Conservation (phyloP, 1,284 basidiomycete genomes). For the Malassezia equina region DNA sequence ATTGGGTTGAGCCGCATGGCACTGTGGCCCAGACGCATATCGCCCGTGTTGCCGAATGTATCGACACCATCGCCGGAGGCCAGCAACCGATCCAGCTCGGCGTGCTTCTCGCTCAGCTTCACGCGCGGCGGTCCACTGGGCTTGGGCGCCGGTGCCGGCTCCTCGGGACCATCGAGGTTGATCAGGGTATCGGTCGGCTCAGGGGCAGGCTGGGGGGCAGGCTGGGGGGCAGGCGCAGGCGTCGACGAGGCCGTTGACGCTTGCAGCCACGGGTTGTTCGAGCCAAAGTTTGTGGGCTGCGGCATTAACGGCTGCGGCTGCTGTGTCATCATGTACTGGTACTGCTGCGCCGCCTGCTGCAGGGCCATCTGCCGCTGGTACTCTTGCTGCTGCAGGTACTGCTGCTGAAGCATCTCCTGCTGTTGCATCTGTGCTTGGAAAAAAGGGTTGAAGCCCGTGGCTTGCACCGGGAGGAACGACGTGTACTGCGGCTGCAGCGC, state of each 20-base stretch:
- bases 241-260: conserved; percentile 1
- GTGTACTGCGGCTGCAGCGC: conserved; percentile 52
- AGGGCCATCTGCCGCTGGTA: conserved; percentile 48
- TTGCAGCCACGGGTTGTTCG: conserved; percentile 71
- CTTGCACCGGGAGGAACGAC: conserved; percentile 54
- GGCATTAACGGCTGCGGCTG: conserved; percentile 48
- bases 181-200: conserved; percentile 19
- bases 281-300: conserved; percentile 60
- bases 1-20: conserved; percentile 20
- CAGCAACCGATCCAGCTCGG: conserved; percentile 42
- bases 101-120: conserved; percentile 20
- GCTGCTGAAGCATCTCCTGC: conserved; percentile 59
- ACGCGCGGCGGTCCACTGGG: conserved; percentile 17
- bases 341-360: conserved; percentile 48
- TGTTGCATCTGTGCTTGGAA: conserved; percentile 56
- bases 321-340: conserved; percentile 49
- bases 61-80: conserved; percentile 43
- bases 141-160: not conserved
- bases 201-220: not conserved
- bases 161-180: conserved; percentile 7
- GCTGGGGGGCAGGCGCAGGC: conserved; percentile 5
- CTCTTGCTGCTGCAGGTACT: conserved; percentile 40
- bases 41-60: conserved; percentile 47
- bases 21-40: conserved; percentile 39
- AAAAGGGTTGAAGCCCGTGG: conserved; percentile 36